These are phyloP conservation scores for Colletotrichum spaethianum DNA, from an alignment of 2,329 filamentous ascomycete genomes.

Conservation along the genomic window DNA sequence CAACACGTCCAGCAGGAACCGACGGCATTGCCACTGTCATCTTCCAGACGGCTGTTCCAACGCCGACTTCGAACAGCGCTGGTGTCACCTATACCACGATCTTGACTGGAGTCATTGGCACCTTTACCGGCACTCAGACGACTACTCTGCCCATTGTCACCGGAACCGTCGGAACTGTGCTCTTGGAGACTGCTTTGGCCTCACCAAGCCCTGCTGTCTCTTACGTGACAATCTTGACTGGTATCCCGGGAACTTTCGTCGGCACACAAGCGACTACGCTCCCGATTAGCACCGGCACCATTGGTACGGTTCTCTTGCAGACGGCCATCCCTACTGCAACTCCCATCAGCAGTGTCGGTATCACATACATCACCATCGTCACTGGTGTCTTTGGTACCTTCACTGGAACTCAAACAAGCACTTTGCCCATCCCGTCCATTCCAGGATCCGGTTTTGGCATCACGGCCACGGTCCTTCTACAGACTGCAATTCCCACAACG, in stretches of 20 bases:
- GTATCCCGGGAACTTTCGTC: constrained; percentile 7
- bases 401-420: constrained; percentile 6
- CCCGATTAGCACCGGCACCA: not conserved
- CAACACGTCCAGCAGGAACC: constrained; percentile 17
- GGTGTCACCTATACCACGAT: constrained; percentile 16
- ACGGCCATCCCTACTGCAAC: constrained; percentile 8
- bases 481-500: constrained; percentile 1
- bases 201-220: not conserved
- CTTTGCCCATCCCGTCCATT: constrained; percentile 4
- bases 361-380: constrained; percentile 16
- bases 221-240: constrained; percentile 10
- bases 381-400: constrained; percentile 16
- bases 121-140: constrained; percentile 19
- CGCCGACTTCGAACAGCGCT: constrained; percentile 5
- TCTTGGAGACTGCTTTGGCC: constrained; percentile 21
- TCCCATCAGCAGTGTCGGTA: not conserved
- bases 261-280: constrained; percentile 9
- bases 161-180: constrained; percentile 16
- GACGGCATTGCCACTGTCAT: constrained; percentile 8
- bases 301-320: constrained; percentile 21
- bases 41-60: constrained; percentile 12
- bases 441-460: not conserved
- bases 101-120: constrained; percentile 1
- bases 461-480: constrained; percentile 6
- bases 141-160: constrained; percentile 6